Conservation (phyloP, 108 stramenopile genomes). For the Craspedostauros australis region DNA sequence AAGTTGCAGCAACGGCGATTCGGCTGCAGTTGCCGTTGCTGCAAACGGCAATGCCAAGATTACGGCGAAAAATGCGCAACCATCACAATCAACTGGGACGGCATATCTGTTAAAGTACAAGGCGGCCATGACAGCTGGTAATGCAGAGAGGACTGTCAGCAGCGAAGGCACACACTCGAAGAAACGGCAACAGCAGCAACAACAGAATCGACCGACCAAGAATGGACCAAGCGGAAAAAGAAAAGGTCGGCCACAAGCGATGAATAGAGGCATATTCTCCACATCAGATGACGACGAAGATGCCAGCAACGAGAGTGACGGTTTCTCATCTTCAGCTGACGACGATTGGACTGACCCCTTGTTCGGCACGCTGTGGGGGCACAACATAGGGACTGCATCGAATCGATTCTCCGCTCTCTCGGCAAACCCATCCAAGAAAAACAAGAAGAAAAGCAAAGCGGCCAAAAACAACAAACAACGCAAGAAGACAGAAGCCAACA, state of each 20-base stretch:
- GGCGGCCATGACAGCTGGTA: not conserved
- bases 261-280: conserved; percentile 23
- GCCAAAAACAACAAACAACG: not conserved
- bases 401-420: conserved; percentile 19
- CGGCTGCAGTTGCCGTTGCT: no score
- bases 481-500: conserved; percentile 2
- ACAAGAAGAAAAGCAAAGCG: conserved; percentile 9
- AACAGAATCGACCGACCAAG: not conserved
- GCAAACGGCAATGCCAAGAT: not conserved
- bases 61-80: not conserved
- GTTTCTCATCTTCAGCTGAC: conserved; percentile 7
- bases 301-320: conserved; percentile 13
- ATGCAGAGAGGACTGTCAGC: not conserved
- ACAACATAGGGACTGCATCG: conserved; percentile 11
- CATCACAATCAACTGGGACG: not conserved
- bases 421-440: conserved; percentile 19
- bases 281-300: conserved; percentile 52
- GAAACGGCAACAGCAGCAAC: not conserved
- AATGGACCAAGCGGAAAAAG: not conserved
- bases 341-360: conserved; percentile 14
- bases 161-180: not conserved
- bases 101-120: not conserved
- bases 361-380: conserved; percentile 13
- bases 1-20: not conserved
- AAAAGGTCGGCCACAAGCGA: conserved; percentile 13